phyloP scores from a whole-genome alignment of 2,329 filamentous ascomycete genomes.

The Dactylellina leptospora region DNA sequence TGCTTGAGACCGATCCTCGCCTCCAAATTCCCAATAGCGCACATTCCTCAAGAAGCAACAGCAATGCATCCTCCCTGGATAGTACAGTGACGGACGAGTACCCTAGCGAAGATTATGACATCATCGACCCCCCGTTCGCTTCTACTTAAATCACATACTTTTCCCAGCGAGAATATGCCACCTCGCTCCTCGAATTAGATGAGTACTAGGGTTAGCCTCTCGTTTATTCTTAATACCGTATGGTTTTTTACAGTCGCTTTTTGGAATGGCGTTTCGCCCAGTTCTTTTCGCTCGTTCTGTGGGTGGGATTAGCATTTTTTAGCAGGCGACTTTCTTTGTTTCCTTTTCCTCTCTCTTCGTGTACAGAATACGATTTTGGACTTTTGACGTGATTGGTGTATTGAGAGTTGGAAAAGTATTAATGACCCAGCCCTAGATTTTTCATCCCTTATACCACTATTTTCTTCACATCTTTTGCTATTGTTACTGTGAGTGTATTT shows the following conservation, averaged over 20 bases:
- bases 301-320: slow-evolving; percentile 12
- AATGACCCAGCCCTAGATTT: not conserved
- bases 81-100: slow-evolving; percentile 44
- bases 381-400: not conserved
- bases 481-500: not conserved
- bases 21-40: slow-evolving; percentile 18
- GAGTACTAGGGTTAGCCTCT: slow-evolving; percentile 3
- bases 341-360: slow-evolving; percentile 13
- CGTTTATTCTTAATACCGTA: not conserved
- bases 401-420: slow-evolving; percentile 33
- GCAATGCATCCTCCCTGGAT: slow-evolving; percentile 42
- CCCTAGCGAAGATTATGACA: slow-evolving; percentile 48
- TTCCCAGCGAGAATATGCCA: not conserved
- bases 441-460: not conserved
- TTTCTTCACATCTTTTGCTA: not conserved
- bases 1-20: slow-evolving; percentile 44
- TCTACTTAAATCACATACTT: slow-evolving; percentile 22
- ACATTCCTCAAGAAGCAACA: slow-evolving; percentile 36
- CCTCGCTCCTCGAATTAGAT: too few relatives aligned
- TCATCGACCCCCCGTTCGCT: slow-evolving; percentile 30
- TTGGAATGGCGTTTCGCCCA: slow-evolving; percentile 10
- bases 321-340: slow-evolving; percentile 35
- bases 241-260: not conserved
- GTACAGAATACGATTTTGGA: slow-evolving; percentile 15
- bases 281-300: slow-evolving; percentile 22